Conservation (phyloP, 202 grass and related monocot species). For the Bolboschoenoplectus hybrid region DNA sequence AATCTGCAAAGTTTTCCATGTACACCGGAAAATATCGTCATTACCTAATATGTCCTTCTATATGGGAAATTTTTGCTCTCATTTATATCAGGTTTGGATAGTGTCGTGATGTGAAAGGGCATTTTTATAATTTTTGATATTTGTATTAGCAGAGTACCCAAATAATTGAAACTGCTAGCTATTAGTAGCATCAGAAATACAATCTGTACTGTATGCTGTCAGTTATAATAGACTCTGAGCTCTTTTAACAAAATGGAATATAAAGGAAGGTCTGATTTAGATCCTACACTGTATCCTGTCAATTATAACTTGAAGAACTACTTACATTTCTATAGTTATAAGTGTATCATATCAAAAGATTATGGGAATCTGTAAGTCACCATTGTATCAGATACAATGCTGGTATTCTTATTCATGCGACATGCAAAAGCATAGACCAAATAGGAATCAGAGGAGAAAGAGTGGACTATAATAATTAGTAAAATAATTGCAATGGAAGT, state of each 20-base stretch:
- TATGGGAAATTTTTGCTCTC: background rate
- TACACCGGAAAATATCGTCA: background rate
- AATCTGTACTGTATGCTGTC: background rate
- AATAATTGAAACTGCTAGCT: background rate
- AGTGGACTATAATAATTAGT: background rate
- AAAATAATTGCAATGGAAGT: background rate
- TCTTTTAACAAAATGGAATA: background rate
- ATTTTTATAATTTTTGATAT: background rate
- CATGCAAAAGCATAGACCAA: background rate
- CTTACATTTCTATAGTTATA: background rate
- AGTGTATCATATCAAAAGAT: background rate
- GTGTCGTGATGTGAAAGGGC: background rate
- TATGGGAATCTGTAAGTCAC: background rate
- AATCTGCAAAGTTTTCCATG: background rate
- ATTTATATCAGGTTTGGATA: background rate
- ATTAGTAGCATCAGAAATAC: background rate
- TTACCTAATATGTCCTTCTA: background rate
- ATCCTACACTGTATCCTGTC: background rate
- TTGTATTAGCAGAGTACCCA: background rate
- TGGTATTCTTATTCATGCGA: background rate
- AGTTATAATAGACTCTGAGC: background rate
- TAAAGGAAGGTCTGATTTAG: background rate
- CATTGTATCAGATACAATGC: background rate
- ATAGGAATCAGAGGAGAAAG: background rate
- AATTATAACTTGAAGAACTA: conserved; percentile 6